phyloP scores from a whole-genome alignment of 805 yeast species.

The Cyberlindnera sargentensis region DNA sequence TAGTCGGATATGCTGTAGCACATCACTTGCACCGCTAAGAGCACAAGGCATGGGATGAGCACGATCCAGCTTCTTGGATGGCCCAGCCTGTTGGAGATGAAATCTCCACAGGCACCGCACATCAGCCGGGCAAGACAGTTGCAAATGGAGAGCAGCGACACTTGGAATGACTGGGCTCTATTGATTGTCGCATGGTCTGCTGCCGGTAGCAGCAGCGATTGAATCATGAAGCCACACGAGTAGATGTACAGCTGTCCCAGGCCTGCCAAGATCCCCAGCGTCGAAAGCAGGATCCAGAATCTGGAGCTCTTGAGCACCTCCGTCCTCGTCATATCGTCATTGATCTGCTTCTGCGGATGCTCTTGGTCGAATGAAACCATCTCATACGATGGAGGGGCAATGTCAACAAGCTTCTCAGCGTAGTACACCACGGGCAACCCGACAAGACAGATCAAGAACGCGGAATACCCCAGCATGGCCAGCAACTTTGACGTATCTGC shows the following conservation, averaged over 20 bases:
- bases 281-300: constrained; percentile 45
- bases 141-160: constrained; percentile 59
- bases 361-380: background rate
- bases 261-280: constrained; percentile 54
- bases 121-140: constrained; percentile 60
- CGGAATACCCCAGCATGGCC: constrained; percentile 36
- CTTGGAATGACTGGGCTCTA: constrained; percentile 61
- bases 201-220: constrained; percentile 30
- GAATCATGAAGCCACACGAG: constrained; percentile 65
- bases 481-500: constrained; percentile 46
- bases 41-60: constrained; percentile 41
- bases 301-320: constrained; percentile 23
- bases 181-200: constrained; percentile 30
- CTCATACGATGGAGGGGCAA: background rate
- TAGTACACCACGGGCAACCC: constrained; percentile 39
- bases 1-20: constrained; percentile 32
- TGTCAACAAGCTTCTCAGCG: constrained; percentile 12
- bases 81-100: constrained; percentile 38
- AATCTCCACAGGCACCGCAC: constrained; percentile 61
- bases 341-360: background rate
- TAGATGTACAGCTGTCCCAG: constrained; percentile 71
- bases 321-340: constrained; percentile 1
- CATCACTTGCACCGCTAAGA: constrained; percentile 43
- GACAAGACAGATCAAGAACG: constrained; percentile 33
- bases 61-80: constrained; percentile 49